These are phyloP conservation scores for Pestalotiopsis sp. DNA, from an alignment of 2,329 filamentous ascomycete species.

Conservation along the genomic window DNA sequence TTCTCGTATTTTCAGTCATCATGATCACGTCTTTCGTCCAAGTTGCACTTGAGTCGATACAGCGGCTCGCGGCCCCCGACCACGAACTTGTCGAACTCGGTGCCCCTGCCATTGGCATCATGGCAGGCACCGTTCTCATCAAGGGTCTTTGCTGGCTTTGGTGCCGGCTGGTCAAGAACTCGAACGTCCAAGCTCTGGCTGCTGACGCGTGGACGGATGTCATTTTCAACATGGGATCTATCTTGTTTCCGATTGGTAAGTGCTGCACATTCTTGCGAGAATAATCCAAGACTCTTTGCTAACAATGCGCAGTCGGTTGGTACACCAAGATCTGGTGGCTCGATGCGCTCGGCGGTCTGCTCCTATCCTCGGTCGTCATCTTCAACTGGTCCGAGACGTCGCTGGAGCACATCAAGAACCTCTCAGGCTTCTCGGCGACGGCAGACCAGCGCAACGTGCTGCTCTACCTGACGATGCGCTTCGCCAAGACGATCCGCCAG, in stretches of 20 bases:
- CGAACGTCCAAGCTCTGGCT: slow-evolving; percentile 77
- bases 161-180: slow-evolving; percentile 85
- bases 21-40: slow-evolving; percentile 87
- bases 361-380: slow-evolving; percentile 80
- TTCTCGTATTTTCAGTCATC: slow-evolving; percentile 80
- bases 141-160: slow-evolving; percentile 85
- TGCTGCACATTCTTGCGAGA: slow-evolving; percentile 13
- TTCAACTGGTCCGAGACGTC: slow-evolving; percentile 78
- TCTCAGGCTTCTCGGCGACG: slow-evolving; percentile 77
- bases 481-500: slow-evolving; percentile 82
- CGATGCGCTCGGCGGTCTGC: slow-evolving; percentile 75
- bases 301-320: slow-evolving; percentile 59
- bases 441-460: slow-evolving; percentile 45
- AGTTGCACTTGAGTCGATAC: slow-evolving; percentile 71
- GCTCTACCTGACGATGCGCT: slow-evolving; percentile 91
- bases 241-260: slow-evolving; percentile 77
- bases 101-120: slow-evolving; percentile 74
- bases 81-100: slow-evolving; percentile 75
- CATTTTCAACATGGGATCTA: slow-evolving; percentile 88
- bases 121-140: slow-evolving; percentile 79
- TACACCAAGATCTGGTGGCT: slow-evolving; percentile 83
- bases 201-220: slow-evolving; percentile 70
- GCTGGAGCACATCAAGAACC: slow-evolving; percentile 75
- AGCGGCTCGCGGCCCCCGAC: slow-evolving; percentile 62
- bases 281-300: slow-evolving; percentile 13